Conservation (phyloP, 2,329 filamentous ascomycete species). For the Metarhizium guizhouense region DNA sequence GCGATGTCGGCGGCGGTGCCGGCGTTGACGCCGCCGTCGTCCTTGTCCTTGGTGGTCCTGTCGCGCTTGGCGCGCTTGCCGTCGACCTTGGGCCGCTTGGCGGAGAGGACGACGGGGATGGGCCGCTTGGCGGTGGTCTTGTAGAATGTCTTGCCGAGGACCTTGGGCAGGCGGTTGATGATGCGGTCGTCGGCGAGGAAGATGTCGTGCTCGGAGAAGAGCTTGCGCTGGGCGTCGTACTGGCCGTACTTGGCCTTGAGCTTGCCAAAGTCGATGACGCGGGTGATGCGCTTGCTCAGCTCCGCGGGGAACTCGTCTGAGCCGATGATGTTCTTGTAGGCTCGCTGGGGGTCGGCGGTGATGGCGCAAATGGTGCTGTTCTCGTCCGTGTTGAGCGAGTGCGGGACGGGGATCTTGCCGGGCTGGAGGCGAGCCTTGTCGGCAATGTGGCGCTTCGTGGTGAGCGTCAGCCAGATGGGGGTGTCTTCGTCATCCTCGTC, state of each 20-base stretch:
- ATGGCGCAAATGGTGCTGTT: constrained; percentile 75
- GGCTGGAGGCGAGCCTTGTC: constrained; percentile 78
- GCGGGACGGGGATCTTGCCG: constrained; percentile 69
- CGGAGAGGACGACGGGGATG: constrained; percentile 66
- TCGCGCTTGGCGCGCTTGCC: constrained; percentile 48
- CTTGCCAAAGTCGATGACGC: constrained; percentile 75
- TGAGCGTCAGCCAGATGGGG: constrained; percentile 54
- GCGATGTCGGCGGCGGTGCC: constrained; percentile 59
- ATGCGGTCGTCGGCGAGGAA: constrained; percentile 92
- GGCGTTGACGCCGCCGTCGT: constrained; percentile 28
- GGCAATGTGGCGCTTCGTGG: constrained; percentile 55
- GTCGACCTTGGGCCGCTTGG: constrained; percentile 52
- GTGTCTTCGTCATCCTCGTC: constrained; percentile 35
- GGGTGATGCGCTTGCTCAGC: constrained; percentile 58
- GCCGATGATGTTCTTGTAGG: constrained; percentile 82
- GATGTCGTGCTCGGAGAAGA: constrained; percentile 79
- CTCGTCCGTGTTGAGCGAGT: constrained; percentile 59
- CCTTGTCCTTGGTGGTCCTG: constrained; percentile 33
- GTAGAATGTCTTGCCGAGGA: constrained; percentile 90
- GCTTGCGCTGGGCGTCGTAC: constrained; percentile 78
- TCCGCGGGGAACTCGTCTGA: constrained; percentile 61
- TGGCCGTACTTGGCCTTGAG: constrained; percentile 74
- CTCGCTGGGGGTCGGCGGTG: constrained; percentile 69
- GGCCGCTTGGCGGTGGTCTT: constrained; percentile 75
- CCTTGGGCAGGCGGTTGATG: constrained; percentile 60